These are phyloP conservation scores for Piper betle DNA, from an alignment of 164 flowering plant genomes.

Conservation along the genomic window DNA sequence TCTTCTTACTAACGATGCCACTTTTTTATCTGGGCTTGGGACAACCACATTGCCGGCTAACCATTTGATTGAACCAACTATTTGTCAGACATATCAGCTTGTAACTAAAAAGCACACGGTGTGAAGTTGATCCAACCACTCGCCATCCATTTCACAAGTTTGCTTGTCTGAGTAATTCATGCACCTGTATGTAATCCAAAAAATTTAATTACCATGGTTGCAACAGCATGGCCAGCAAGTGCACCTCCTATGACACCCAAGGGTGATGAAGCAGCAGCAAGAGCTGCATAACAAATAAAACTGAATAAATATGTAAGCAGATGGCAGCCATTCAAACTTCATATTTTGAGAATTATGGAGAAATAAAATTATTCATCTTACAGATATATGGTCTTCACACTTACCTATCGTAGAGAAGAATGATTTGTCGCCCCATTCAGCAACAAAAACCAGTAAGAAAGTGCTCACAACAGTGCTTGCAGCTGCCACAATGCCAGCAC, in stretches of 20 bases:
- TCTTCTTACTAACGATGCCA: too few species aligned
- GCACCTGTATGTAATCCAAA: background rate
- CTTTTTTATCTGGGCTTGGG: too few species aligned
- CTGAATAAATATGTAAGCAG: too few species aligned
- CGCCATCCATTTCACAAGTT: background rate
- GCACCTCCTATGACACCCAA: slow-evolving; percentile 95
- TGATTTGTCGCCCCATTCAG: slow-evolving; percentile 98
- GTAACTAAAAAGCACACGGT: background rate
- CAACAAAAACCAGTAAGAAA: slow-evolving; percentile 78
- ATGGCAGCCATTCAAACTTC: background rate
- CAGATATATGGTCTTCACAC: slow-evolving; percentile 4
- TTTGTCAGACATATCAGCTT: background rate
- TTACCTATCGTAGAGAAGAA: slow-evolving; percentile 97
- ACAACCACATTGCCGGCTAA: background rate
- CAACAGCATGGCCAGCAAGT: slow-evolving; percentile 87
- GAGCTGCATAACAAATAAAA: slow-evolving; percentile 35
- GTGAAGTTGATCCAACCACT: background rate
- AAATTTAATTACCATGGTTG: slow-evolving; percentile 60
- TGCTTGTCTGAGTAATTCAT: background rate
- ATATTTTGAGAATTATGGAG: background rate
- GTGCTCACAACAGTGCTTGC: slow-evolving; percentile 78
- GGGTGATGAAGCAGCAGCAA: slow-evolving; percentile 98
- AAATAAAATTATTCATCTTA: background rate
- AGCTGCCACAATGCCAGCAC: slow-evolving; percentile 82
- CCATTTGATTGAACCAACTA: background rate